Base-by-base conservation (phyloP, 2,329 filamentous ascomycete genomes). In the Rhynchosporium secalis region DNA sequence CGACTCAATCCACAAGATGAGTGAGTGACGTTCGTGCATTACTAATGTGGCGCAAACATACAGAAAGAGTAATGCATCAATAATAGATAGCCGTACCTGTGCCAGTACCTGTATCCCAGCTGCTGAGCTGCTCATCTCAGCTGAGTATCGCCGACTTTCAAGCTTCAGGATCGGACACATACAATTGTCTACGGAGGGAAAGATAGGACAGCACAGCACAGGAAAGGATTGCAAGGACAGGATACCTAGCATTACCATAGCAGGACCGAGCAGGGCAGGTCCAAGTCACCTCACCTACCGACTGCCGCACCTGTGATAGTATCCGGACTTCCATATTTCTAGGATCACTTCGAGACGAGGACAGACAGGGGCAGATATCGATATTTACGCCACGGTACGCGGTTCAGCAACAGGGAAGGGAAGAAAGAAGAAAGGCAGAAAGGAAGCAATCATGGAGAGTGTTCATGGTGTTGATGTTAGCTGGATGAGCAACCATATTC, bases 391-490 rank as follows among this genome's bases (percentile, higher is more conserved):
- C n/a, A 28, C 20, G 20, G 2, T 31, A 41, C 54, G 29, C 8
- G 13, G 7, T 12, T 20, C 46, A 48, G 10, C n/a, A 9, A 29
- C 47, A 29, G 38, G 46, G 29, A 26, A 43, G 36, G n/a, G 41
- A 61, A 10, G n/a, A 28, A 5, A 38, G 31, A 20, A 20, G 20
- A 20, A 20, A 20, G 20, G 20, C 20, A 20, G 20, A 20, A 20
- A 20, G 20, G 20, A 20, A 20, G 20, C 40, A 58, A 65, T 45
- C 20, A 75, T 75, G 73, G 72, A 75, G 65, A 70, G 65, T 55
- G 65, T 73, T 56, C 72, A 72, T 58, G 72, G 72, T 13, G 70
- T 75, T 26, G 72, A 74, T 64, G 68, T 74, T 45, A 72, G 69
- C 41, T 75, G 72, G 72, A 72, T 75, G 70, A 72, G 63, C 68